Base-by-base conservation (phyloP, 2,329 filamentous ascomycete genomes). In the Aureobasidium musti region DNA sequence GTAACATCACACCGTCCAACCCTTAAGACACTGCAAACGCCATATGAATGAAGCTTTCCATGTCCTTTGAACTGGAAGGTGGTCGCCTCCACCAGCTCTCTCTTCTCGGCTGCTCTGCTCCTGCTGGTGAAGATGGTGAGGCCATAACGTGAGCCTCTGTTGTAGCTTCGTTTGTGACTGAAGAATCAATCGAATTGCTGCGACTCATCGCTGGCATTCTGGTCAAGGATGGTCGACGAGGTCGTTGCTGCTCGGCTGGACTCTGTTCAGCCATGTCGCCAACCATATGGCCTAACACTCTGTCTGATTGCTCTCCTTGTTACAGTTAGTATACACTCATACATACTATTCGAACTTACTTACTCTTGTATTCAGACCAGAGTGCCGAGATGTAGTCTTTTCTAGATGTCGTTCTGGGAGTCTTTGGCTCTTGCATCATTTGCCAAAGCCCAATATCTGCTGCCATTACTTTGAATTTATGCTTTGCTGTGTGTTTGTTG, bases 41-140 rank as follows among this genome's bases (percentile, higher is more conserved):
- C 59, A 63, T 63, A 21, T 49, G 59, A n/a, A 63, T 50, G 17
- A 63, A 63, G 13, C 17, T 39, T 11, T 63, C 59, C 59, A 63
- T 35, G n/a, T 63, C 59, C 14, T 39, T 19, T 2, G 43, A 21
- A 28, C 23, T 39, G 17, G 39, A 2, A 45, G 59, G 50, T 14
- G 59, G 21, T n/a, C 59, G 59, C 28, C 59, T 50, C 43, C 30
- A 63, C 59, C 43, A 63, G 47, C 59, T 39, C 8, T 26, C 14
- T 21, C 33, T 50, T 50, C 43, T 49, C 14, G 30, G 30, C 14
- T 63, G 43, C 23, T 50, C 30, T 37, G 23, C 33, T 39, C 10
- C 21, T 39, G 59, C 17, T 21, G 45, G 4, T 39, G 45, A 13
- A 19, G 43, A 28, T 11, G 45, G 33, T 13, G 30, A 17, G 23